Conservation (phyloP, 176 grass and related monocot species). For the Juncus effusus region DNA sequence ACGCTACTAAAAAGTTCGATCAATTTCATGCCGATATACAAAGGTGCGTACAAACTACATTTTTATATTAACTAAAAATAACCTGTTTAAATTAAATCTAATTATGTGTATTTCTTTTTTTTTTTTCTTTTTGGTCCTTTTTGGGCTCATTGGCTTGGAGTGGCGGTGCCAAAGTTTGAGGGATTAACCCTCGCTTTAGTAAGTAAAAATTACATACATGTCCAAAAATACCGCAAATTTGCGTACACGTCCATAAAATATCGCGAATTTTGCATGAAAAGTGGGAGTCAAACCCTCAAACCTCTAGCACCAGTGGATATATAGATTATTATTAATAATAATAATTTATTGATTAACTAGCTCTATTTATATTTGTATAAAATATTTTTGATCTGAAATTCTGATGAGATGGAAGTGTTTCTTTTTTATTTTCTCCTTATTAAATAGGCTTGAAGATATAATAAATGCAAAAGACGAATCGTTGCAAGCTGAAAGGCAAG, state of each 20-base stretch:
- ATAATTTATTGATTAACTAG: not conserved
- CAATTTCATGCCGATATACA: constrained; percentile 21
- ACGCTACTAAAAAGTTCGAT: not conserved
- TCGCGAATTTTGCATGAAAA: constrained; percentile 6
- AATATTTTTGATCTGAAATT: constrained; percentile 3
- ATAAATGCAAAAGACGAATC: constrained; percentile 48
- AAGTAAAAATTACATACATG: constrained; percentile 22
- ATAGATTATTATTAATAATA: not conserved
- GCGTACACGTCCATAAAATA: constrained; percentile 11
- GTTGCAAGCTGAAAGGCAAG: constrained; percentile 55
- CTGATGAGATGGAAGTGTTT: constrained; percentile 5
- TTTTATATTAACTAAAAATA: not conserved
- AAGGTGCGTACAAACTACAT: not conserved
- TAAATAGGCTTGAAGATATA: constrained; percentile 28
- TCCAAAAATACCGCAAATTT: constrained; percentile 9
- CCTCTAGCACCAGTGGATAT: constrained; percentile 24
- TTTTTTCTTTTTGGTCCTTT: not conserved
- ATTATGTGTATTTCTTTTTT: constrained; percentile 23
- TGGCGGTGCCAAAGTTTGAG: constrained; percentile 22
- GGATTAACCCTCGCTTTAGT: constrained; percentile 17
- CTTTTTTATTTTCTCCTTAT: constrained; percentile 19
- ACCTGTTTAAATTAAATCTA: constrained; percentile 8
- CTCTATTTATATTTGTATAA: not conserved
- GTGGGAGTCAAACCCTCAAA: constrained; percentile 21
- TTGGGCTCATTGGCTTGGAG: constrained; percentile 21